Base-by-base conservation (phyloP, 306 rosid genomes). In the Vigna unguiculata region DNA sequence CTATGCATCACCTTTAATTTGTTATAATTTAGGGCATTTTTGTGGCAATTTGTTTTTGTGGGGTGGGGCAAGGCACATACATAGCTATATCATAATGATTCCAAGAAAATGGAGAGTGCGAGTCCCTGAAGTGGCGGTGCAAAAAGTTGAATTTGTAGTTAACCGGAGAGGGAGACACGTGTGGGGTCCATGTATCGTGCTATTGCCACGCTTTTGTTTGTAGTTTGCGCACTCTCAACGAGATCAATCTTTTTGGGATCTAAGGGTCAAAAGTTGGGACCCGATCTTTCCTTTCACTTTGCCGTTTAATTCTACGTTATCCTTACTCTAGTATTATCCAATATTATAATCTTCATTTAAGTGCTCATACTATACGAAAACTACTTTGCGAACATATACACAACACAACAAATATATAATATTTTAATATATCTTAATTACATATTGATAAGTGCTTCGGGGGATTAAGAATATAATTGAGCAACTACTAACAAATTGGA, bases 201-300 rank as follows among this genome's bases (percentile, higher is more conserved):
- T 2, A 0, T 30, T 22, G 55, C 74, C 22, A 69, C 60, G 71
- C 45, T 72, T 64, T 77, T 77, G 71, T 66, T 65, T 66, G 46
- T 72, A 4, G 7, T 68, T 81, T 21, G n/a, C 16, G 19, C 24
- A 8, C 3, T 55, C 7, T 19, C 14, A 15, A 10, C 43, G 54
- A 19, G 49, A 11, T 2, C 25, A 4, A 20, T 21, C 65, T 64
- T 53, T 30, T 49, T 38, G 17, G 74, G 80, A 57, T 46, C 30
- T 9, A 19, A 25, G 41, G 53, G 87, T 75, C 84, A 75, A 79
- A 83, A 83, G 60, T 32, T 79, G 66, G 46, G 19, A 78, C 59
- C 9, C 70, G 25, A 32, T 60, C 16, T 71, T 12, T 48, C 10
- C 54, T 48, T 74, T 71, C 46, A 34, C 32, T 0, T 15, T 54